phyloP scores from a whole-genome alignment of 1,284 basidiomycete genomes.

The Cutaneotrichosporon sp. region DNA sequence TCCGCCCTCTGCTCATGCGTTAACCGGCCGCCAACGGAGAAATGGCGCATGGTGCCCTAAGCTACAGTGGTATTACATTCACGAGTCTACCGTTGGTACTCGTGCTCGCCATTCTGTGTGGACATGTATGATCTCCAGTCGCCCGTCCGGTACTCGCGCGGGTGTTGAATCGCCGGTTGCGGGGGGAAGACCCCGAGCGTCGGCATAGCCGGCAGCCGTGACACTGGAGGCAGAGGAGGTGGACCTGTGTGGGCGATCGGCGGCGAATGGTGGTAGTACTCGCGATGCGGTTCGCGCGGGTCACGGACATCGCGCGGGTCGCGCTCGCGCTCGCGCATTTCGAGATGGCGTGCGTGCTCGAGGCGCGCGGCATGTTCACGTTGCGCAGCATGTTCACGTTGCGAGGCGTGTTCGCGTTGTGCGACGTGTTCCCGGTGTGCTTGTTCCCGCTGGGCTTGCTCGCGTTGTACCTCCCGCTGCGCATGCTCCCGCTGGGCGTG shows the following conservation, averaged over 20 bases:
- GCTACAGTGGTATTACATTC: conserved; percentile 8
- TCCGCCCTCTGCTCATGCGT: no score
- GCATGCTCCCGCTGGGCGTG: background rate
- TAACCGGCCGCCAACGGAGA: background rate
- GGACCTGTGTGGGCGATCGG: background rate
- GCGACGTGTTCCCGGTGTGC: background rate
- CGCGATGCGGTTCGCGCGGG: background rate
- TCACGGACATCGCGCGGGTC: conserved; percentile 10
- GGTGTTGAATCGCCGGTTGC: background rate
- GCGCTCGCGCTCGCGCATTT: conserved; percentile 3
- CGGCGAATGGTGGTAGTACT: conserved; percentile 8
- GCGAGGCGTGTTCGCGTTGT: background rate
- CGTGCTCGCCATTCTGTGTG: conserved; percentile 14
- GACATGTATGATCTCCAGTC: conserved; percentile 25
- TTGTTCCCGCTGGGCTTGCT: background rate
- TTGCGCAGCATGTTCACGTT: background rate
- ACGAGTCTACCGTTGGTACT: background rate
- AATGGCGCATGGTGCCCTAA: background rate
- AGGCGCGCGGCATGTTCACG: background rate
- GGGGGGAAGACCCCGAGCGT: conserved; percentile 7
- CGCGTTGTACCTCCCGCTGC: background rate
- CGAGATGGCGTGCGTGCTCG: conserved; percentile 7
- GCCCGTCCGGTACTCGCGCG: conserved; percentile 16
- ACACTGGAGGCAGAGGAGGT: conserved; percentile 1
- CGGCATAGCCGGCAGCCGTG: background rate